Base-by-base conservation (phyloP, 2,329 filamentous ascomycete species). In the Penicillium digitatum region DNA sequence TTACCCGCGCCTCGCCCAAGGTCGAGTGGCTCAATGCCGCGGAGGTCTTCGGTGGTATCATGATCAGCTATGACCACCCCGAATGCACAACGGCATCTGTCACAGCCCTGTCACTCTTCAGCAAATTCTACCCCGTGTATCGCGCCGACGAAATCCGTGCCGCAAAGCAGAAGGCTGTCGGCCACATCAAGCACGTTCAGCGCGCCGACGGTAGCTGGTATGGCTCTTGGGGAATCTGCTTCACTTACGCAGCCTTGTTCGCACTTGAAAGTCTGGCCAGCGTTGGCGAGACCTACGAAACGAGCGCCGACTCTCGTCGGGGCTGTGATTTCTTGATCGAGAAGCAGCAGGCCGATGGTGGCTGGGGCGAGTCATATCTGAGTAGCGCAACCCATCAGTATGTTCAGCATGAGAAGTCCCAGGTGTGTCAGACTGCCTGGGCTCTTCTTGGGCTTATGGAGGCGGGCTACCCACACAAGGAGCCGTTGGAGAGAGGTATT, bases 61-160 rank as follows among this genome's bases (percentile, higher is more conserved):
- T 99, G 94, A 87, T 99, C 51, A 93, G 97, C 69, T 99, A 99
- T 72, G 90, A 96, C 71, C 97, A 99, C 68, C 91, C 93, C 0
- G 94, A 99, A 73, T 99, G 94, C 78, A 99, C 94, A 0, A 97
- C 94, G 2, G 92, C 94, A 0, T 90, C 91, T 29, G 88, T 99
- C 3, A 96, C 90, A 1, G 91, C 89, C 0, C 79, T 99, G 20
- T 88, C 87, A 5, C 79, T 93, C 2, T 97, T 97, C 78, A 83
- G 84, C 62, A 82, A 87, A 66, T 81, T 89, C 71, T 95, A 90
- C 79, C 90, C 93, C 0, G 78, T 87, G 27, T 95, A 99, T 72
- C 84, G 93, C 47, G 70, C 82, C 0, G 73, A 81, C 0, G 93
- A 97, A 57, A 93, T 99, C 62, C 78, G 82, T 9, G 70, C 69